Percentiles rank a stretch among this genome's conserved stretches.
Conservation (phyloP, 352 stramenopile genomes). For the Chrysophaeum taylorii region DNA sequence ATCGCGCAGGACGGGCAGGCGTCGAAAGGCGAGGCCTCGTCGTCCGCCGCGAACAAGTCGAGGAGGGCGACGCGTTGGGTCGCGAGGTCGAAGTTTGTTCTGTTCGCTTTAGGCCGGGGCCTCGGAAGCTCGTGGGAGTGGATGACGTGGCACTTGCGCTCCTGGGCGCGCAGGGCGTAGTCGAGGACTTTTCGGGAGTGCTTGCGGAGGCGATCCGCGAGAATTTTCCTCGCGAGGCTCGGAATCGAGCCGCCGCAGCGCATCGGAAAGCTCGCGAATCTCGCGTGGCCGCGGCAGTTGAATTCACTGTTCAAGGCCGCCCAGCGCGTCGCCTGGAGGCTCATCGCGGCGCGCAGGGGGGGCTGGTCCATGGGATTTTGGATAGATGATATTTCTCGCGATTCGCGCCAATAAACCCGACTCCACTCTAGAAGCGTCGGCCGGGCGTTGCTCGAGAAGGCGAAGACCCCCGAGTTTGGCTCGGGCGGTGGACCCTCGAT, state of each 20-base stretch:
- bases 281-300: constrained; percentile 7
- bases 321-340: neutral
- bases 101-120: no score
- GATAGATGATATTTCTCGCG: neutral
- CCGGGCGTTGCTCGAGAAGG: neutral
- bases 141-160: neutral
- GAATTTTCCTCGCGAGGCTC: neutral
- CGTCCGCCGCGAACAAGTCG: neutral
- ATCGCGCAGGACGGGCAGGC: neutral
- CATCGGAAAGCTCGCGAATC: neutral
- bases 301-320: neutral
- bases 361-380: constrained; percentile 14
- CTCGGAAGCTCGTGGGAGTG: neutral
- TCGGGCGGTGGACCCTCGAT: neutral
- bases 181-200: neutral
- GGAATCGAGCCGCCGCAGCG: neutral
- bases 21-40: neutral
- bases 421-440: neutral
- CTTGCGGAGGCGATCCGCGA: neutral
- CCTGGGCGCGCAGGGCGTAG: neutral
- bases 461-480: constrained; percentile 2
- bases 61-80: neutral
- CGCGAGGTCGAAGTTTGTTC: no score
- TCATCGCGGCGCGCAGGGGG: neutral
- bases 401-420: constrained; percentile 6